These are phyloP conservation scores for Suhomyces bolitotheri DNA, from an alignment of 1,139 yeast species.

Conservation along the genomic window DNA sequence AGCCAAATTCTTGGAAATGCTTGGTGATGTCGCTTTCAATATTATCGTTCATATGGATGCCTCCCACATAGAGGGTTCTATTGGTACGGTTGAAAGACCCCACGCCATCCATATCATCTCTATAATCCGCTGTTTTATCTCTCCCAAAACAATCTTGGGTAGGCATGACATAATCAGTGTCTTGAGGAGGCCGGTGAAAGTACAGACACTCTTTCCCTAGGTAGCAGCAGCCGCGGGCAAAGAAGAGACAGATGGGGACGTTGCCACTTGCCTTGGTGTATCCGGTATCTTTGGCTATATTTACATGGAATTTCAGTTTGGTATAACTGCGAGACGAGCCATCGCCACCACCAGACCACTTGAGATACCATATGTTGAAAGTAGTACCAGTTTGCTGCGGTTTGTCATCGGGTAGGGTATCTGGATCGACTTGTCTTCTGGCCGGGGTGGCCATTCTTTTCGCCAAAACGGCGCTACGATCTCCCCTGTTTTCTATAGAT, in stretches of 20 bases:
- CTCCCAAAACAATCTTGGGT: slow-evolving; percentile 93
- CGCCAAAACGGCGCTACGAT: background rate
- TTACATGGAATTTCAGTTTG: slow-evolving; percentile 53
- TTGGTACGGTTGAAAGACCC: slow-evolving; percentile 77
- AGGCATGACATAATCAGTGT: slow-evolving; percentile 48
- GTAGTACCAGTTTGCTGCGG: slow-evolving; percentile 82
- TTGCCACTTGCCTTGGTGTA: slow-evolving; percentile 62
- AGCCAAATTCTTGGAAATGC: slow-evolving; percentile 75
- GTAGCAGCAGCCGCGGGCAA: slow-evolving; percentile 86
- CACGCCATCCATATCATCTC: slow-evolving; percentile 94
- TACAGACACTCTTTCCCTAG: slow-evolving; percentile 75
- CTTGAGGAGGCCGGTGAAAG: slow-evolving; percentile 72
- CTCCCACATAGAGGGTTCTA: slow-evolving; percentile 77
- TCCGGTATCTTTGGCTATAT: slow-evolving; percentile 67
- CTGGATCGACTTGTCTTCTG: slow-evolving; percentile 72
- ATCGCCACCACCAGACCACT: slow-evolving; percentile 79
- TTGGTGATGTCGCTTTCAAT: slow-evolving; percentile 37
- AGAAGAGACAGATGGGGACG: slow-evolving; percentile 70
- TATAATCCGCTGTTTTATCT: slow-evolving; percentile 75
- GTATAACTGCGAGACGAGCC: slow-evolving; percentile 33
- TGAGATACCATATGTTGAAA: slow-evolving; percentile 85
- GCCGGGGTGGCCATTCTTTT: slow-evolving; percentile 29
- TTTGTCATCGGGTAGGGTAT: slow-evolving; percentile 56
- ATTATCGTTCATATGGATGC: slow-evolving; percentile 42
- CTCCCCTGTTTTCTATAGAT: background rate